Conservation (phyloP, 1,139 yeast genomes). For the Sugiyamaella grinbergsii region DNA sequence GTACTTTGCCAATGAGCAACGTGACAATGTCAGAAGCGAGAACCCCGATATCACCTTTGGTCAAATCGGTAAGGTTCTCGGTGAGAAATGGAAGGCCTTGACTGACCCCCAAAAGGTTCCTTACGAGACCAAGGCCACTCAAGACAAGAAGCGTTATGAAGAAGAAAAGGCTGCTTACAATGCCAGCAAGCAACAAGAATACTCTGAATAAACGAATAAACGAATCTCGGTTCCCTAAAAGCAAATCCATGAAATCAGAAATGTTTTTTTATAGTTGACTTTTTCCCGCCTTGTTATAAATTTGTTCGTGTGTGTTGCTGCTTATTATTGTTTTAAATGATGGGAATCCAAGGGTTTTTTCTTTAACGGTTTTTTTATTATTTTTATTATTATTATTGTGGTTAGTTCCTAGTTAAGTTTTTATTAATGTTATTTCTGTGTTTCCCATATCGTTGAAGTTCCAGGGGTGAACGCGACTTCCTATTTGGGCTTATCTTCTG, state of each 20-base stretch:
- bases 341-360: slow-evolving; percentile 3
- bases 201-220: slow-evolving; percentile 37
- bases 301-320: slow-evolving; percentile 12
- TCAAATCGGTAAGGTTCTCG: slow-evolving; percentile 56
- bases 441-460: background rate
- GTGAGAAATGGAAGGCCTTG: slow-evolving; percentile 95
- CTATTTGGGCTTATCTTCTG: background rate
- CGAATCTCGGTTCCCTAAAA: background rate
- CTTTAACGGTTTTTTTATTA: slow-evolving; percentile 6
- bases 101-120: slow-evolving; percentile 79
- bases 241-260: slow-evolving; percentile 5
- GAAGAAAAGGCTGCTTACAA: slow-evolving; percentile 87
- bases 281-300: slow-evolving; percentile 2
- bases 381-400: slow-evolving; percentile 15
- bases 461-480: background rate
- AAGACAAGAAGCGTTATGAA: slow-evolving; percentile 97
- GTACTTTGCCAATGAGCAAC: slow-evolving; percentile 97
- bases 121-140: slow-evolving; percentile 88
- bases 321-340: background rate
- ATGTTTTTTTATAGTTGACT: background rate
- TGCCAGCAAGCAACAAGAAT: slow-evolving; percentile 34
- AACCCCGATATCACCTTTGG: slow-evolving; percentile 94
- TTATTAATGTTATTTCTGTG: slow-evolving; percentile 8
- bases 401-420: slow-evolving; percentile 8
- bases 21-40: slow-evolving; percentile 91